These are phyloP conservation scores for Oryza coarctata DNA, from an alignment of 176 grass and related monocot species.

Conservation along the genomic window DNA sequence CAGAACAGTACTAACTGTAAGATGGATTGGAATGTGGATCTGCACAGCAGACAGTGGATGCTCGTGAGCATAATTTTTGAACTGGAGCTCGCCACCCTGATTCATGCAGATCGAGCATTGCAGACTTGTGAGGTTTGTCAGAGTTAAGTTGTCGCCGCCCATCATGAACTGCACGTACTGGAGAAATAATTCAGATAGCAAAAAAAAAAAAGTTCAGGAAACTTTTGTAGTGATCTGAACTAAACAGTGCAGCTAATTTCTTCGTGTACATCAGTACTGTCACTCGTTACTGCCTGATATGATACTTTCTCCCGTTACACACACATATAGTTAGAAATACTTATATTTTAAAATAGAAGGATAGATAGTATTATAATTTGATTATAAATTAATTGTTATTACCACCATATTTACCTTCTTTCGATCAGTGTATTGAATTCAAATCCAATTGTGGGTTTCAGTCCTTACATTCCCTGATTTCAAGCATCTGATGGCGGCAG, in stretches of 20 bases:
- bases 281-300: too few species aligned
- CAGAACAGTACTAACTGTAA: not conserved
- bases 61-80: not conserved
- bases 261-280: not conserved
- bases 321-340: too few species aligned
- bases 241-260: not conserved
- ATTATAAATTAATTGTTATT: not conserved
- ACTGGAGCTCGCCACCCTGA: not conserved
- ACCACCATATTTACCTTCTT: not conserved
- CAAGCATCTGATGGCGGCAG: constrained; percentile 34
- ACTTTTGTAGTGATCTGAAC: not conserved
- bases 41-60: not conserved
- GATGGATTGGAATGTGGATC: not conserved
- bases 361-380: not conserved
- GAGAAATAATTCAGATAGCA: not conserved
- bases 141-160: not conserved
- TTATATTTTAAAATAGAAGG: too few species aligned
- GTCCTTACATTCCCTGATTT: constrained; percentile 25
- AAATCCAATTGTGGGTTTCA: not conserved
- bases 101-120: not conserved
- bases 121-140: not conserved
- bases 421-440: not conserved
- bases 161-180: not conserved
- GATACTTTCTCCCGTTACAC: too few species aligned
- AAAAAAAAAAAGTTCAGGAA: not conserved